These are phyloP conservation scores for Prunus salicina DNA, from an alignment of 306 rosid genomes.

Conservation along the genomic window DNA sequence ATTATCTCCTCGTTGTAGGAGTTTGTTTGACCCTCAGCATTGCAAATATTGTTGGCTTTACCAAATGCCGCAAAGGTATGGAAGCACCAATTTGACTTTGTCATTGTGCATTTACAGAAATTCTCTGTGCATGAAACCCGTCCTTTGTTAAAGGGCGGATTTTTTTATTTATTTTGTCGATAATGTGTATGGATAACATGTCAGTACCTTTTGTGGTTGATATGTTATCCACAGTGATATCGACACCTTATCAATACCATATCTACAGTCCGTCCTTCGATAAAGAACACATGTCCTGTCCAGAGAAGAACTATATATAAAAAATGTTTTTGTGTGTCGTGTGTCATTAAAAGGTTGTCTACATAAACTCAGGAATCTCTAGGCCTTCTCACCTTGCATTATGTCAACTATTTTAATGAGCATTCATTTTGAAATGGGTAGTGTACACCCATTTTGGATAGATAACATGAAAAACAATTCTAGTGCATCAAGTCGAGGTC, in stretches of 20 bases:
- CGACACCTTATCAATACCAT: no score
- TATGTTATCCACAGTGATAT: no score
- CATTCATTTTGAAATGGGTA: neutral
- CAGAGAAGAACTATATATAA: neutral
- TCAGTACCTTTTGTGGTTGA: no score
- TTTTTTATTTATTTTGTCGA: no score
- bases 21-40: constrained; percentile 93
- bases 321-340: neutral
- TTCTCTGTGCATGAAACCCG: no score
- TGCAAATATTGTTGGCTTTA: constrained; percentile 94
- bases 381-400: neutral
- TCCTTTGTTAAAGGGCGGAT: no score
- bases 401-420: neutral
- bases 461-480: neutral
- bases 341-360: neutral
- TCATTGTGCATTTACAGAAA: neutral
- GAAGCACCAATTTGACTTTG: constrained; percentile 18
- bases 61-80: constrained; percentile 94
- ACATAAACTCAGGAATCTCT: neutral
- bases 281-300: no score
- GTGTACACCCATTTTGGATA: neutral
- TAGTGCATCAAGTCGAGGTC: neutral
- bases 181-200: no score
- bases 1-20: constrained; percentile 91
- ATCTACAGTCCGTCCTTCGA: no score